Base-by-base conservation (phyloP, 2,329 filamentous ascomycete species). In the Colletotrichum sp. region DNA sequence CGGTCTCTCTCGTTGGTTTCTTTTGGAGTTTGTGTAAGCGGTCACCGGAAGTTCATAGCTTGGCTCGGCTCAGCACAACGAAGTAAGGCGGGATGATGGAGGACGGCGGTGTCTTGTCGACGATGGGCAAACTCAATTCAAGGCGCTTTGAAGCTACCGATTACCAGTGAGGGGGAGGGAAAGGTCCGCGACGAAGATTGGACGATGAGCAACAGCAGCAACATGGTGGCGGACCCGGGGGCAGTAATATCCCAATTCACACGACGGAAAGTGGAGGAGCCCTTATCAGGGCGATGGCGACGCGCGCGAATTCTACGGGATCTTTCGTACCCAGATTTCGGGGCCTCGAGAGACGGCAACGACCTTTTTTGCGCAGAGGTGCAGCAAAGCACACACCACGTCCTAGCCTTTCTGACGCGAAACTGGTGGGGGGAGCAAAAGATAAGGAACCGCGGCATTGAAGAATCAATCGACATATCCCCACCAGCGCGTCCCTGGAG, bases 201-300 rank as follows among this genome's bases (percentile, higher is more conserved):
- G 64, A 55, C 64, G 64, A 67, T 8, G 28, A 22, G 18, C 32
- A 67, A n/a, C 39, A 48, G 18, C 39, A 16, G 61, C 34, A 22
- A 69, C 58, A 64, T 30, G 22, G 70, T 69, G 74, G 74, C 74
- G 65, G 65, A 28, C 43, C 58, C 43, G 43, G 48, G 48, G 36
- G 65, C 65, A 74, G 64, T 66, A 74, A 72, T 75, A 73, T 56
- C 62, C 66, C 68, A 74, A 74, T 74, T 74, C 74, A 52, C 39
- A 52, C 67, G 36, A 48, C 74, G 74, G 70, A 66, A 74, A 76
- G 74, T 76, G 74, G 74, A 76, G 70, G 74, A 74, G 52, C 70
- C 74, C 74, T 76, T 69, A 69, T 74, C 70, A 74, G 43, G n/a
- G 70, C 52, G 62, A 48, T 32, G 56, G 56, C 62, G 30, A 39